Evolutionary conservation across 805 yeast species (phyloP).

Genomic region (Saturnispora ahearnii): DNA sequence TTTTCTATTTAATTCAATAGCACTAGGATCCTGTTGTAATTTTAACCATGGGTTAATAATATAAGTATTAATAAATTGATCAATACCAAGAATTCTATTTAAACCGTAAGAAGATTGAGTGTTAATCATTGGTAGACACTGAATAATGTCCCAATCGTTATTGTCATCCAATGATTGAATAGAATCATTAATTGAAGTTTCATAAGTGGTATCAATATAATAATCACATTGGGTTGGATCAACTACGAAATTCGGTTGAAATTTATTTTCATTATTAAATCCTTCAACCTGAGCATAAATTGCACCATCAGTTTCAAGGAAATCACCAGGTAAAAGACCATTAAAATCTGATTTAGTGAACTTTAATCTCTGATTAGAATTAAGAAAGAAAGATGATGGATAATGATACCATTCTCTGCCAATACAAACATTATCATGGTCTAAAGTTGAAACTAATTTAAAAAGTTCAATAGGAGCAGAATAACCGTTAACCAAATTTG

Average conservation of each 20-base stretch:
- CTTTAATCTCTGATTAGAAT: conserved; percentile 49
- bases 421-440: conserved; percentile 57
- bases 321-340: conserved; percentile 86
- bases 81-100: conserved; percentile 17
- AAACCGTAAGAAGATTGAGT: conserved; percentile 45
- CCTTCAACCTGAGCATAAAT: conserved; percentile 47
- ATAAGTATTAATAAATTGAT: background rate
- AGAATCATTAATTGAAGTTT: conserved; percentile 35
- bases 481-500: conserved; percentile 47
- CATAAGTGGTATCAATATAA: conserved; percentile 53
- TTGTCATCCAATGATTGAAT: conserved; percentile 14
- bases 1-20: conserved; percentile 15
- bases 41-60: conserved; percentile 11
- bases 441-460: background rate
- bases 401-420: conserved; percentile 94
- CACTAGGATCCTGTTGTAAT: conserved; percentile 11
- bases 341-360: conserved; percentile 73
- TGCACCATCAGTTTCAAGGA: conserved; percentile 35
- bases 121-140: conserved; percentile 44
- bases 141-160: conserved; percentile 38
- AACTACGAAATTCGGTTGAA: conserved; percentile 49
- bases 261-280: conserved; percentile 69
- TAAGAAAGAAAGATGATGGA: conserved; percentile 80
- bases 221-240: conserved; percentile 52
- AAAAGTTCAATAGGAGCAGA: conserved; percentile 19